phyloP scores from a whole-genome alignment of 495 filamentous ascomycete species.

The Aspergillus egyptiacus region DNA sequence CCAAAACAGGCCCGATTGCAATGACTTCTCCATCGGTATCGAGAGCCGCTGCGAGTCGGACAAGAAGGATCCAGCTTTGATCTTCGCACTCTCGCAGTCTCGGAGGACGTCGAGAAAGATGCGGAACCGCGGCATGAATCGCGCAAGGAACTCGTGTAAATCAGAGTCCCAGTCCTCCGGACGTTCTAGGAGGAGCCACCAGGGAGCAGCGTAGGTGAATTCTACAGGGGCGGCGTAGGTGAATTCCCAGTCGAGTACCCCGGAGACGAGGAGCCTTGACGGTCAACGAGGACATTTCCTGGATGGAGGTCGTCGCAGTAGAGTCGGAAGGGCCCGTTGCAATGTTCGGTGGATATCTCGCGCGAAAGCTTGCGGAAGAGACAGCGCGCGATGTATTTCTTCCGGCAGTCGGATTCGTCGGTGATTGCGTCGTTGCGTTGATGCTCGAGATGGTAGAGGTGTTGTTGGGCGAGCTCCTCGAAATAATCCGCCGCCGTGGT shows the following conservation, averaged over 20 bases:
- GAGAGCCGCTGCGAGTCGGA: too few relatives aligned
- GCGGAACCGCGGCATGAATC: conserved; percentile 11
- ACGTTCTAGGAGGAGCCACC: conserved; percentile 37
- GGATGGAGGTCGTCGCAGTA: conserved; percentile 22
- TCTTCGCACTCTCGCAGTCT: conserved; percentile 21
- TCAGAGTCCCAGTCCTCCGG: conserved; percentile 33
- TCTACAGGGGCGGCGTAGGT: conserved; percentile 36
- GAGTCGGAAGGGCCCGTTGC: conserved; percentile 18
- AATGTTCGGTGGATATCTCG: conserved; percentile 18
- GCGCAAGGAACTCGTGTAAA: conserved; percentile 18
- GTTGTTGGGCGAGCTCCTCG: conserved; percentile 36
- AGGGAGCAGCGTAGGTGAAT: conserved; percentile 34
- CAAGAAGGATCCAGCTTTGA: background rate
- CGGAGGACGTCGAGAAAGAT: conserved; percentile 8
- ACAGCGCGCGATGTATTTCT: conserved; percentile 42
- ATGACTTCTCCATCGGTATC: conserved; percentile 18
- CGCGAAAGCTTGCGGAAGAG: conserved; percentile 31
- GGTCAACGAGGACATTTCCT: conserved; percentile 22
- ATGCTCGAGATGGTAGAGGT: conserved; percentile 37
- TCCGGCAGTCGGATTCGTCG: conserved; percentile 34
- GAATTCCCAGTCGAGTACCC: conserved; percentile 38
- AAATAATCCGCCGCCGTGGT: conserved; percentile 38
- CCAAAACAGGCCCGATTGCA: conserved; percentile 28
- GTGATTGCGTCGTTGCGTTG: conserved; percentile 38
- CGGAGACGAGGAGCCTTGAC: conserved; percentile 11